Conservation (phyloP, 257 asterid species). For the Solanum clarkiae region DNA sequence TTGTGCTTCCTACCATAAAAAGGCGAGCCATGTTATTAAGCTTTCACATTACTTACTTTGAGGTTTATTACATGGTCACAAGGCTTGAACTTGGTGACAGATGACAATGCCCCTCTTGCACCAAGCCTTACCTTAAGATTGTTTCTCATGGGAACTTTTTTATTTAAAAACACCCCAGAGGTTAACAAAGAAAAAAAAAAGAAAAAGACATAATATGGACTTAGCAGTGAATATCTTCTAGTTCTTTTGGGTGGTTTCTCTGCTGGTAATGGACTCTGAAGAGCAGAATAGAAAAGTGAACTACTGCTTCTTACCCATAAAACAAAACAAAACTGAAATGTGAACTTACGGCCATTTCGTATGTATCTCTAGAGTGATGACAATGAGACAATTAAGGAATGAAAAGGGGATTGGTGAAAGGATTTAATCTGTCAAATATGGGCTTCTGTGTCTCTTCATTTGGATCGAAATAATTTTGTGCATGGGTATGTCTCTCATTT, state of each 20-base stretch:
- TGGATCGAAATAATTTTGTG: not conserved
- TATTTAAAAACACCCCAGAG: not conserved
- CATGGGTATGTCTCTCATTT: not conserved
- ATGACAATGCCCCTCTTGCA: not conserved
- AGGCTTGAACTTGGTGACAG: not conserved
- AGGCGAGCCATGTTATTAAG: not conserved
- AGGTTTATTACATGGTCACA: not conserved
- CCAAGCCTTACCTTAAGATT: not conserved
- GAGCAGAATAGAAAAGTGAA: not conserved
- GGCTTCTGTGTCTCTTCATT: not conserved
- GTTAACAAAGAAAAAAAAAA: not conserved
- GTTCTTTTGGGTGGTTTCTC: not conserved
- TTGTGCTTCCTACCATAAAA: not conserved
- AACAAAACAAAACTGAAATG: not conserved
- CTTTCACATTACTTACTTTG: not conserved
- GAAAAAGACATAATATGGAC: not conserved
- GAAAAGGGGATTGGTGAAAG: not conserved
- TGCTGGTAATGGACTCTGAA: not conserved
- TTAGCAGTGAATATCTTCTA: not conserved
- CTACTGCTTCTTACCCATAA: not conserved
- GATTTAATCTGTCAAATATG: not conserved
- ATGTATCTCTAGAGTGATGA: not conserved
- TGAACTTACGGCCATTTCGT: not conserved
- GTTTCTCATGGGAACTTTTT: not conserved
- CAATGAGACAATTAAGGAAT: not conserved